These are phyloP conservation scores for Debaryomyces fabryi DNA, from an alignment of 1,139 yeast species.

Conservation along the genomic window DNA sequence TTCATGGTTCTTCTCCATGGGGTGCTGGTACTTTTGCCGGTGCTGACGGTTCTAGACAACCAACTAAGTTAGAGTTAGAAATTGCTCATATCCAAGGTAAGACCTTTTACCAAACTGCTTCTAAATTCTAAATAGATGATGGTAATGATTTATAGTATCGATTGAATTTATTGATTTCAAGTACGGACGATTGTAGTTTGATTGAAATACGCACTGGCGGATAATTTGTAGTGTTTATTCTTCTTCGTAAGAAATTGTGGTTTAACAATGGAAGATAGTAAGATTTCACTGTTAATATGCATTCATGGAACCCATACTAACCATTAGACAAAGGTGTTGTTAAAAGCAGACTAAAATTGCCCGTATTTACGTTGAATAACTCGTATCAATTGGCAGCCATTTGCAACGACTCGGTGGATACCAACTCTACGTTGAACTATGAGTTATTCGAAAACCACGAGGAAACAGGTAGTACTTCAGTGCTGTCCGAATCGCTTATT, in stretches of 20 bases:
- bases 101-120: slow-evolving; percentile 50
- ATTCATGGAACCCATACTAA: not conserved
- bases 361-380: not conserved
- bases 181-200: not conserved
- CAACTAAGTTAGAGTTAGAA: slow-evolving; percentile 64
- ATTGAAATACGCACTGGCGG: not conserved
- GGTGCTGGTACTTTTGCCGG: slow-evolving; percentile 87
- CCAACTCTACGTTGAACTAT: not conserved
- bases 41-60: slow-evolving; percentile 77
- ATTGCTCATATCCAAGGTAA: slow-evolving; percentile 68
- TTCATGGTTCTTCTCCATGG: slow-evolving; percentile 87
- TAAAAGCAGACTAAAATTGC: not conserved
- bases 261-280: not conserved
- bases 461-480: not conserved
- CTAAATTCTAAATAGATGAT: slow-evolving; percentile 23
- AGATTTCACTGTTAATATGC: not conserved
- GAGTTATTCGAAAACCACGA: not conserved
- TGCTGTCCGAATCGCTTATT: not conserved
- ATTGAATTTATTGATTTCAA: not conserved
- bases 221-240: not conserved
- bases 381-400: not conserved
- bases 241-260: not conserved
- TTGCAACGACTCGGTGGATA: not conserved
- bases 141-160: not conserved
- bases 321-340: not conserved